A percentile compares a stretch with the other conserved stretches of the same genome.
Evolutionary conservation across 495 filamentous ascomycete genomes (phyloP).

Genomic region (Immersiella caudata): DNA sequence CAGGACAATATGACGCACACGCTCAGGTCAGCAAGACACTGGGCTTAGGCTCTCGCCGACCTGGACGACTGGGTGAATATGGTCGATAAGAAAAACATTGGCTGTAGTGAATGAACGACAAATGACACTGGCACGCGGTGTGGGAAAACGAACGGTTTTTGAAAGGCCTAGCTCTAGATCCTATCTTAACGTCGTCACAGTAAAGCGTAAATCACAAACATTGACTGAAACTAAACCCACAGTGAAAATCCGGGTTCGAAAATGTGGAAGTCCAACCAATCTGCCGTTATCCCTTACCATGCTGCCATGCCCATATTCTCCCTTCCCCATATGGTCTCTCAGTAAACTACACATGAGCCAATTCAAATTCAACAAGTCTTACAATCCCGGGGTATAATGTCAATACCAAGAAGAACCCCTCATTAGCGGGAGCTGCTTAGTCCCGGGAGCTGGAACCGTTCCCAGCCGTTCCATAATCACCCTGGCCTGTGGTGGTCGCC

Average conservation of each 20-base stretch:
- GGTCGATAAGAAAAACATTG: too few relatives aligned
- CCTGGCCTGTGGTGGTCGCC: background rate
- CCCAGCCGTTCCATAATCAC: constrained; percentile 21
- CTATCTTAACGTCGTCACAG: too few relatives aligned
- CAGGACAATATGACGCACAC: too few relatives aligned
- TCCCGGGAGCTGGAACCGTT: background rate
- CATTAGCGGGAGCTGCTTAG: background rate
- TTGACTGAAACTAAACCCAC: background rate
- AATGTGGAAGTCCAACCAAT: background rate
- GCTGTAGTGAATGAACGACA: too few relatives aligned
- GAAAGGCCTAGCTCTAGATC: too few relatives aligned
- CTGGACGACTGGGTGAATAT: too few relatives aligned
- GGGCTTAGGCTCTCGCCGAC: too few relatives aligned
- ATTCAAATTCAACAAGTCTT: background rate
- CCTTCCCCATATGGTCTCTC: background rate
- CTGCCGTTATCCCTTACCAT: background rate
- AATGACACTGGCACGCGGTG: too few relatives aligned
- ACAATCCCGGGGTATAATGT: background rate
- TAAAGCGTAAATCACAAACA: background rate
- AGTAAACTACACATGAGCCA: background rate
- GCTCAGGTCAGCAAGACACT: too few relatives aligned
- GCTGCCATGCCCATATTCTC: background rate
- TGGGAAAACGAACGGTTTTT: too few relatives aligned
- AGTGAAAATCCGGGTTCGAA: background rate
- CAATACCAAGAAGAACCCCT: background rate